Conservation (phyloP, 148 eudicot genomes). For the Simmondsia chinensis region DNA sequence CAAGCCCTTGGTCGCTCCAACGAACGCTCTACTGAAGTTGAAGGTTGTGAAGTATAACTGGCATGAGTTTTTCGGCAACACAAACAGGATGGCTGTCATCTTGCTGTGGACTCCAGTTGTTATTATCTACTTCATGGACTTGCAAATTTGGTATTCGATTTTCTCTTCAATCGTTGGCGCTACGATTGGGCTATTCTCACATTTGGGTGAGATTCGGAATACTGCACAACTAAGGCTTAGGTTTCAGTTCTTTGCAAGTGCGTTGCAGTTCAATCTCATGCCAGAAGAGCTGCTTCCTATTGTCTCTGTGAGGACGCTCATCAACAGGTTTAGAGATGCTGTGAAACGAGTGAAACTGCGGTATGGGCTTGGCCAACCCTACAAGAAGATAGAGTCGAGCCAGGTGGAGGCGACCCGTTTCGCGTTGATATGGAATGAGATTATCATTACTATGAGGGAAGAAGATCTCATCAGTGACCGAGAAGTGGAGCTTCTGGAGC, state of each 20-base stretch:
- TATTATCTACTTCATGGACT: constrained; percentile 69
- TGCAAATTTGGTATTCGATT: constrained; percentile 85
- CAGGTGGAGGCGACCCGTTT: constrained; percentile 82
- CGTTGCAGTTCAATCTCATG: constrained; percentile 86
- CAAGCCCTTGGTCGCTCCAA: constrained; percentile 72
- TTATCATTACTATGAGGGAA: constrained; percentile 65
- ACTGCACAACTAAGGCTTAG: constrained; percentile 76
- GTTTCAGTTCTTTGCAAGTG: constrained; percentile 93
- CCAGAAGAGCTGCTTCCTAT: constrained; percentile 43
- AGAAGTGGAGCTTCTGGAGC: constrained; percentile 75
- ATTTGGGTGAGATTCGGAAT: constrained; percentile 88
- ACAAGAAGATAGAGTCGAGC: constrained; percentile 67
- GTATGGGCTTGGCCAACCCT: constrained; percentile 77
- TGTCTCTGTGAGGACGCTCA: constrained; percentile 31
- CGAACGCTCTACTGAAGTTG: constrained; percentile 45
- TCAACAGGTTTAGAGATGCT: constrained; percentile 62
- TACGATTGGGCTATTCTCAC: constrained; percentile 62
- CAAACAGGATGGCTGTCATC: constrained; percentile 54
- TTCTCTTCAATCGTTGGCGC: constrained; percentile 62
- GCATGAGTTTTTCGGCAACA: constrained; percentile 73
- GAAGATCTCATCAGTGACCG: constrained; percentile 81
- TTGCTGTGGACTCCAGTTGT: constrained; percentile 76
- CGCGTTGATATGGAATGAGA: constrained; percentile 91
- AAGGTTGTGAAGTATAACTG: constrained; percentile 33
- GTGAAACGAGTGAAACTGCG: constrained; percentile 62